These are phyloP conservation scores for Sherardia arvensis DNA, from an alignment of 257 asterid genomes.

Conservation along the genomic window DNA sequence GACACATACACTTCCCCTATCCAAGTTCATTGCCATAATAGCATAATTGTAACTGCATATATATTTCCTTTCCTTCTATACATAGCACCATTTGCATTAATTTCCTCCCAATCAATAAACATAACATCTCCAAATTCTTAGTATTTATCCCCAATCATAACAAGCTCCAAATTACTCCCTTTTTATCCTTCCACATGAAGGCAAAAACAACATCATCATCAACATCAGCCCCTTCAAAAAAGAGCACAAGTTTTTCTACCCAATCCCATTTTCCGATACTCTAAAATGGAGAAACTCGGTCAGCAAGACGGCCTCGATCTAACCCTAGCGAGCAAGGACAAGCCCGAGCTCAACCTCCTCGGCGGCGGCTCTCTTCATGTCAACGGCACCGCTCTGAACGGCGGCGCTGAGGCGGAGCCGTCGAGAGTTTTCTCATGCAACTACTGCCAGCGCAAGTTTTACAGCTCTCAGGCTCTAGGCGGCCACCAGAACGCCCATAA, in stretches of 20 bases:
- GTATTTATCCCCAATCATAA: slow-evolving; percentile 17
- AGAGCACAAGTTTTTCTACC: not conserved
- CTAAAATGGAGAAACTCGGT: too few species aligned
- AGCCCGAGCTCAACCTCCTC: slow-evolving; percentile 33
- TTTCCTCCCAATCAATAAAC: slow-evolving; percentile 24
- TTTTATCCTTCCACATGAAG: slow-evolving; percentile 32
- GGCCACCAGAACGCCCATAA: slow-evolving; percentile 98
- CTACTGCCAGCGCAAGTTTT: slow-evolving; percentile 72
- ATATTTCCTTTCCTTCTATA: slow-evolving; percentile 37
- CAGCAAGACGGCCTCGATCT: too few species aligned
- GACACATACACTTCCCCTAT: slow-evolving; percentile 9
- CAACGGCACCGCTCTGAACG: not conserved
- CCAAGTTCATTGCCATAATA: slow-evolving; percentile 26
- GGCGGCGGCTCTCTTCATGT: slow-evolving; percentile 10
- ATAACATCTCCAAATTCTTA: slow-evolving; percentile 18
- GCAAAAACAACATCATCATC: slow-evolving; percentile 9
- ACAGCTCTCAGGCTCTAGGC: slow-evolving; percentile 89
- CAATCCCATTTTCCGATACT: not conserved
- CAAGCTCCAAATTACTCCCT: slow-evolving; percentile 3
- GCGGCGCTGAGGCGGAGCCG: slow-evolving; percentile 18
- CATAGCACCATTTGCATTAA: slow-evolving; percentile 45
- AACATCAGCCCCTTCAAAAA: not conserved
- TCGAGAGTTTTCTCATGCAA: slow-evolving; percentile 72
- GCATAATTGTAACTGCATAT: slow-evolving; percentile 37
- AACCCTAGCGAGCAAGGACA: slow-evolving; percentile 32